phyloP scores from a whole-genome alignment of 2,329 filamentous ascomycete genomes.

The Plenodomus tracheiphilus region DNA sequence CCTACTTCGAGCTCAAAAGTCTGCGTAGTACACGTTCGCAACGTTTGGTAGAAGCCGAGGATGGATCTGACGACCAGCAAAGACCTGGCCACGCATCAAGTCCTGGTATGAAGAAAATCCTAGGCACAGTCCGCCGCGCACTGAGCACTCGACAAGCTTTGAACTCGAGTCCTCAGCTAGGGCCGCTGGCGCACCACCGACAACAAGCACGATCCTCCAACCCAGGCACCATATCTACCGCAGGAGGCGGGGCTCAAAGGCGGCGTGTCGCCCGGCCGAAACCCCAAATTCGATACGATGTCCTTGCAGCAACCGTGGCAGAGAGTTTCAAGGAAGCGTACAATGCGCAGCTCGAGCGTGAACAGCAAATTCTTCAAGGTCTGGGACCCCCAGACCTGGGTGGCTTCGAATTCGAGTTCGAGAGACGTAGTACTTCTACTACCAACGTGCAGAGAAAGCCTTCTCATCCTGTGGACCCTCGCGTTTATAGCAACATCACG shows the following conservation, averaged over 20 bases:
- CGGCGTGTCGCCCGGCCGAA: constrained; percentile 32
- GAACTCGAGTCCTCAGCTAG: constrained; percentile 26
- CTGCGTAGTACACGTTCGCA: constrained; percentile 38
- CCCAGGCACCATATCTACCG: constrained; percentile 26
- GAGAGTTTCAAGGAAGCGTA: constrained; percentile 80
- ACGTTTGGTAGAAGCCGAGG: constrained; percentile 35
- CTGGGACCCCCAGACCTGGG: constrained; percentile 26
- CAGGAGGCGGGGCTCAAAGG: constrained; percentile 36
- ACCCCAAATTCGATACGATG: constrained; percentile 70
- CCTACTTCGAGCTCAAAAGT: constrained; percentile 67
- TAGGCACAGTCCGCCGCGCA: constrained; percentile 83
- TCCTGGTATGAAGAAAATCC: constrained; percentile 80
- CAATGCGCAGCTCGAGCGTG: constrained; percentile 58
- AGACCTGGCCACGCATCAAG: constrained; percentile 27
- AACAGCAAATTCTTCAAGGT: constrained; percentile 27
- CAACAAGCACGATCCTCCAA: constrained; percentile 35
- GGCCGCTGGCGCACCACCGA: constrained; percentile 22
- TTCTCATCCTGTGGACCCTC: constrained; percentile 35
- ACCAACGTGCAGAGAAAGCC: constrained; percentile 11
- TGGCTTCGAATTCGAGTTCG: constrained; percentile 44
- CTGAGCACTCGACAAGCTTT: constrained; percentile 63
- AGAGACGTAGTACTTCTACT: constrained; percentile 21
- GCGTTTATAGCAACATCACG: constrained; percentile 63
- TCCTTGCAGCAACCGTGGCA: constrained; percentile 76
- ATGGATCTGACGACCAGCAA: constrained; percentile 26